phyloP scores from a whole-genome alignment of 2,329 filamentous ascomycete genomes.

The Phialophora verrucosa region DNA sequence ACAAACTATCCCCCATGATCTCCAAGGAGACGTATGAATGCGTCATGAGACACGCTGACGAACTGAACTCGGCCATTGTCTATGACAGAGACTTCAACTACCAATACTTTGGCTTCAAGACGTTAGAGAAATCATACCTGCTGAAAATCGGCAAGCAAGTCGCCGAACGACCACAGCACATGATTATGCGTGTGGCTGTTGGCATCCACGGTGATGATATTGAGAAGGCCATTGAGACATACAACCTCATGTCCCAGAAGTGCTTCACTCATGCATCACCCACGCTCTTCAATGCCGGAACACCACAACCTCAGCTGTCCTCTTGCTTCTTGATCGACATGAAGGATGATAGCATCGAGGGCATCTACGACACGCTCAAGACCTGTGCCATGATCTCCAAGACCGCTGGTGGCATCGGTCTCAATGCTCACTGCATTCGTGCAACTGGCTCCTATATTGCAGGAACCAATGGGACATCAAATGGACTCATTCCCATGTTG shows the following conservation, averaged over 20 bases:
- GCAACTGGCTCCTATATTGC: conserved; percentile 97
- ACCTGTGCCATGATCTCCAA: conserved; percentile 99
- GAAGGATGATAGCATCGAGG: conserved; percentile 99
- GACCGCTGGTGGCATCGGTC: conserved; percentile 95
- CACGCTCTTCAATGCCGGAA: conserved; percentile 97
- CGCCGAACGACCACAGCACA: conserved; percentile 95
- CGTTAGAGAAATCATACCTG: conserved; percentile 94
- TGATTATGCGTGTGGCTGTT: conserved; percentile 99
- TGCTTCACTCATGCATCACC: conserved; percentile 98
- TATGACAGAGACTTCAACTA: conserved; percentile 99
- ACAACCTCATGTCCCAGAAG: conserved; percentile 98
- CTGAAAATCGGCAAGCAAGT: conserved; percentile 95
- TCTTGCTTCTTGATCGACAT: conserved; percentile 99
- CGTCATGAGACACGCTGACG: conserved; percentile 94
- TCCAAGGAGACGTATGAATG: conserved; percentile 87
- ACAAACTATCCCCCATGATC: conserved; percentile 87
- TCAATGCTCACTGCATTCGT: conserved; percentile 96
- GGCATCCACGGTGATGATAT: conserved; percentile 96
- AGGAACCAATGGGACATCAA: conserved; percentile 97
- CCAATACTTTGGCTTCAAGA: conserved; percentile 99
- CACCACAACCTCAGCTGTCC: conserved; percentile 89
- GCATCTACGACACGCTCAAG: conserved; percentile 98
- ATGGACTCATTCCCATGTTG: conserved; percentile 96
- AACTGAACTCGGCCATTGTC: conserved; percentile 97
- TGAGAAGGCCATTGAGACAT: conserved; percentile 94